Evolutionary conservation across 805 yeast genomes (phyloP), one percentile per base, ranked within the genome.

Genomic region (Metschnikowia gruessii): DNA sequence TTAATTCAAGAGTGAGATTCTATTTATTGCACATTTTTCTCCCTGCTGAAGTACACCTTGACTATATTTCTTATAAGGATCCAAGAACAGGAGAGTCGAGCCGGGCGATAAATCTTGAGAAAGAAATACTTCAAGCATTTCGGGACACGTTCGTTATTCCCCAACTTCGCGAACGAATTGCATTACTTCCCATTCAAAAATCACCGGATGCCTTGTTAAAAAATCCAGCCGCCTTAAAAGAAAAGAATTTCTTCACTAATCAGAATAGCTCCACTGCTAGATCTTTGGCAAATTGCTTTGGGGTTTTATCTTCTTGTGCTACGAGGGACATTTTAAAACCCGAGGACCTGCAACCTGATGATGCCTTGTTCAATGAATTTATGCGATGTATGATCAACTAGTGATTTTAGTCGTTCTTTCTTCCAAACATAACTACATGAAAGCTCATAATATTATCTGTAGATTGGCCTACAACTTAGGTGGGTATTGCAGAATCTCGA

Each of bases 1-100:
- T 51, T 28, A 53, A 51, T 37, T 24, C 47, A 13, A 43, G 41
- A 24, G 42, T 49, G 6, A 40, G 56, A 3, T 53, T 48, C 24
- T 40, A 21, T 16, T 24, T 53, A 24, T 37, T 48, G 26, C 49
- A 50, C 13, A 33, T 42, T 10, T 46, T 52, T n/a, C 44, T 32
- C 13, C 52, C 37, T 9, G 38, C 51, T 16, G 52, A 52, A 29
- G 33, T 36, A 9, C 40, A 42, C 29, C 37, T 48, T 28, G 50
- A 45, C 43, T 26, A 28, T 34, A 31, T 30, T 38, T 30, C 38
- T 33, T 37, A 43, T 13, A 41, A 29, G 28, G 40, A 12, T 28
- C 22, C 12, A 17, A 13, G 19, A 18, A 4, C n/a, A 29, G 29
- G 26, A 39, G 34, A 18, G 26, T 39, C 35, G 7, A 18, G 13